These are phyloP conservation scores for Fusarium liriodendri DNA, from an alignment of 2,329 filamentous ascomycete species.

Conservation along the genomic window DNA sequence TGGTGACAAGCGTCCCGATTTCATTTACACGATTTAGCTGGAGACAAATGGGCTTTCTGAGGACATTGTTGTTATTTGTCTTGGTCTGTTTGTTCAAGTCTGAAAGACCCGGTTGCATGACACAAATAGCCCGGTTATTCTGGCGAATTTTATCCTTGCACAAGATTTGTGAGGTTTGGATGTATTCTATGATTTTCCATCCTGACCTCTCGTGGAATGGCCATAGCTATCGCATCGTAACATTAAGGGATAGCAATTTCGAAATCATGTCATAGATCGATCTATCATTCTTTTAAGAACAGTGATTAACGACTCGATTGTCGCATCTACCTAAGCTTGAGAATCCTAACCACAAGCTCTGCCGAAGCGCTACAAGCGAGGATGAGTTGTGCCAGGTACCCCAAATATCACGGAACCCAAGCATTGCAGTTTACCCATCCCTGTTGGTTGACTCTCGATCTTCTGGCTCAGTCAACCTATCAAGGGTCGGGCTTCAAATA, in stretches of 20 bases:
- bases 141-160: neutral
- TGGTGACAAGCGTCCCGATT: conserved; percentile 63
- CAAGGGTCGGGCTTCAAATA: no score
- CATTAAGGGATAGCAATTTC: neutral
- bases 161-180: neutral
- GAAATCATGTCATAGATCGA: neutral
- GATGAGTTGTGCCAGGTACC: neutral
- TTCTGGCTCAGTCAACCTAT: no score
- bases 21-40: conserved; percentile 48
- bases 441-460: neutral
- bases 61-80: neutral
- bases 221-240: neutral
- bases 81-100: neutral
- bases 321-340: no score
- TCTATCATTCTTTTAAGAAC: no score
- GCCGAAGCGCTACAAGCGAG: no score
- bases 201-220: neutral
- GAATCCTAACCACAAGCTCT: neutral
- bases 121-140: neutral
- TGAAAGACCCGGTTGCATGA: neutral
- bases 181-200: neutral
- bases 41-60: neutral
- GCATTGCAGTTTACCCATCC: no score
- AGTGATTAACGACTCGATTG: no score
- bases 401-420: neutral